Conservation (phyloP, 2,329 filamentous ascomycete genomes). For the Capronia coronata region DNA sequence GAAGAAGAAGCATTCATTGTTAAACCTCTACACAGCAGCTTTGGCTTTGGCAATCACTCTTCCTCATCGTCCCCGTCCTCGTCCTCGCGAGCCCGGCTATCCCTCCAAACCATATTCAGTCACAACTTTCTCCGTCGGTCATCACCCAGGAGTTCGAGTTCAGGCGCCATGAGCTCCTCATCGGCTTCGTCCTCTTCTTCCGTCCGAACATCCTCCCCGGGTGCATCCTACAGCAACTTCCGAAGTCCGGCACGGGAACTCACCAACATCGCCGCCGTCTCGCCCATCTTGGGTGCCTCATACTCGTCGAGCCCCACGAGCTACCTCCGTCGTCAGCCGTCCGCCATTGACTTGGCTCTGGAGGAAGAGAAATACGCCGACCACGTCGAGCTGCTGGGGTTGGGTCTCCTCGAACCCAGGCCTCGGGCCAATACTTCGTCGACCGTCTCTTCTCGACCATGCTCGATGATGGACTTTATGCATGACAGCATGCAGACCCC, state of each 20-base stretch:
- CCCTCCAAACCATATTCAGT: constrained; percentile 22
- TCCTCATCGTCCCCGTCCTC: constrained; percentile 20
- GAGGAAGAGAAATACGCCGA: constrained; percentile 40
- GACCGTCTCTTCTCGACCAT: constrained; percentile 11
- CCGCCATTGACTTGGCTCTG: constrained; percentile 40
- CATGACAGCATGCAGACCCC: constrained; percentile 17
- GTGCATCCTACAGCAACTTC: constrained; percentile 30
- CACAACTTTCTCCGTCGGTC: constrained; percentile 14
- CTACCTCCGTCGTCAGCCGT: constrained; percentile 38
- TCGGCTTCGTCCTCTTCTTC: constrained; percentile 11
- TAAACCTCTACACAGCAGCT: constrained; percentile 19
- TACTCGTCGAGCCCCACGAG: constrained; percentile 22
- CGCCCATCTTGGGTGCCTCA: not conserved
- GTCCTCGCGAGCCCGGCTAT: constrained; percentile 19
- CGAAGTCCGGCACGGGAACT: constrained; percentile 29
- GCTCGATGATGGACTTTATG: constrained; percentile 23
- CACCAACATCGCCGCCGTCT: constrained; percentile 25
- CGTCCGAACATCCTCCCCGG: constrained; percentile 29
- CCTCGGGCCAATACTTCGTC: constrained; percentile 30
- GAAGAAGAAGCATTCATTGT: constrained; percentile 17
- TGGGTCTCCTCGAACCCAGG: constrained; percentile 42
- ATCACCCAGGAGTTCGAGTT: constrained; percentile 9
- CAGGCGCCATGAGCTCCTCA: constrained; percentile 5
- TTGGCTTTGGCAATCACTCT: constrained; percentile 17
- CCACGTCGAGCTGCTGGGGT: constrained; percentile 35